phyloP scores from a whole-genome alignment of 495 filamentous ascomycete genomes.

The Staphylotrichum tortipilum region DNA sequence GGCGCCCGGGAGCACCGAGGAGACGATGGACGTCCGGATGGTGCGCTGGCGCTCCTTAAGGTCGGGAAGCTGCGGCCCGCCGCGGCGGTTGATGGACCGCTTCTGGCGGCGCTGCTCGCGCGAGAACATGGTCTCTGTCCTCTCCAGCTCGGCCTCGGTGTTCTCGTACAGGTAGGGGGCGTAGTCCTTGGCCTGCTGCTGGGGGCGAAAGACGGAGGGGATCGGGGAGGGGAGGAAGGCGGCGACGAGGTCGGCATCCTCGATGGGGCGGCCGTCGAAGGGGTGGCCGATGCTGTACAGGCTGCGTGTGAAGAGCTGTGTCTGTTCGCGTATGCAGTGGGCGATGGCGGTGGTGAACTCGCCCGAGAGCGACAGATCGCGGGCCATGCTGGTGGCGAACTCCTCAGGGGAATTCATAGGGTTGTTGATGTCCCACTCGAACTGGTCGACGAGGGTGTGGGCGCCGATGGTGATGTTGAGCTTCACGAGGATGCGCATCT shows the following conservation, averaged over 20 bases:
- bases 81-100: slow-evolving; percentile 84
- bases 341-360: slow-evolving; percentile 98
- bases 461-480: slow-evolving; percentile 96
- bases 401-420: slow-evolving; percentile 86
- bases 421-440: slow-evolving; percentile 99
- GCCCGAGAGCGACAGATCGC: slow-evolving; percentile 83
- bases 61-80: slow-evolving; percentile 89
- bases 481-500: slow-evolving; percentile 93
- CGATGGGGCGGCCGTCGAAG: slow-evolving; percentile 88
- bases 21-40: slow-evolving; percentile 83
- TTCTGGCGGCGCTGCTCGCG: slow-evolving; percentile 91
- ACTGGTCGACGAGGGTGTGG: slow-evolving; percentile 91
- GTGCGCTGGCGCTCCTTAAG: slow-evolving; percentile 90
- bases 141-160: slow-evolving; percentile 81
- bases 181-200: slow-evolving; percentile 86
- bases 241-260: slow-evolving; percentile 77
- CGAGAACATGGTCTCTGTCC: slow-evolving; percentile 83
- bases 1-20: slow-evolving; percentile 80
- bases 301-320: slow-evolving; percentile 85
- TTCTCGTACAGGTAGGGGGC: slow-evolving; percentile 89
- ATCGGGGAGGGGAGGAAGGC: slow-evolving; percentile 83
- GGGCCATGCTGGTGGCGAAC: slow-evolving; percentile 81
- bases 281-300: slow-evolving; percentile 88
- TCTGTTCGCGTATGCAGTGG: slow-evolving; percentile 92
- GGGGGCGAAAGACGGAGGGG: slow-evolving; percentile 72